phyloP scores from a whole-genome alignment of 2,329 filamentous ascomycete genomes.

The Xylaria sp. region DNA sequence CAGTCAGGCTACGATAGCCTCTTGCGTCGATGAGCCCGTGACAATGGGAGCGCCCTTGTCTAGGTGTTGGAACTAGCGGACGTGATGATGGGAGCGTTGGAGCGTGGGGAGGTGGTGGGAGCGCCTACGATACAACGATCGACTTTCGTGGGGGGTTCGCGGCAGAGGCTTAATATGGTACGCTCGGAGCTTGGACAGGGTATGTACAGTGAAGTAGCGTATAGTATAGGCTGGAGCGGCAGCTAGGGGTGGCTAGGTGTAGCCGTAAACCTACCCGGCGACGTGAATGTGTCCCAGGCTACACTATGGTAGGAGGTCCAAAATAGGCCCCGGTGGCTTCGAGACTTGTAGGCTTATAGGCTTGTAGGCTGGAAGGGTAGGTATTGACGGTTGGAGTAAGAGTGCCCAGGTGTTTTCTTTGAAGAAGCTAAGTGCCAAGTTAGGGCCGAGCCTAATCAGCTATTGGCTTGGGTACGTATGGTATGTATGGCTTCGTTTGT shows the following conservation, averaged over 20 bases:
- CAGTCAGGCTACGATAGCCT: conserved; percentile 34
- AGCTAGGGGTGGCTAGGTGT: neutral
- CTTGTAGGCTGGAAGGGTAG: neutral
- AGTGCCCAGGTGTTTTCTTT: conserved; percentile 11
- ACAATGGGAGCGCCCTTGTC: neutral
- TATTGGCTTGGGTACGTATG: conserved; percentile 1
- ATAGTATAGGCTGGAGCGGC: neutral
- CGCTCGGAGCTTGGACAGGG: neutral
- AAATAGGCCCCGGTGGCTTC: neutral
- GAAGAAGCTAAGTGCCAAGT: conserved; percentile 3
- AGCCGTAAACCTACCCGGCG: neutral
- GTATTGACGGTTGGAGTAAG: neutral
- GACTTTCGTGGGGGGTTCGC: conserved; percentile 9
- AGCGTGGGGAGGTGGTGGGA: neutral
- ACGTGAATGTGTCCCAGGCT: neutral
- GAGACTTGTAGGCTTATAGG: neutral
- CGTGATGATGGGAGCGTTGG: conserved; percentile 5
- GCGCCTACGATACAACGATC: conserved; percentile 11
- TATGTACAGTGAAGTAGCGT: neutral
- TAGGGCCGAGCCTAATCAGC: conserved; percentile 10
- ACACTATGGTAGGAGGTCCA: too few relatives aligned
- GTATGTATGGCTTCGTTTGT: conserved; percentile 9
- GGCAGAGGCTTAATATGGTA: neutral
- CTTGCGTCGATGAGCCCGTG: conserved; percentile 44
- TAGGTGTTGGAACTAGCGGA: neutral